Percentiles rank a stretch among this genome's conserved stretches.
These are phyloP conservation scores for Pseudonitzschia delicatissima DNA, from an alignment of 108 stramenopile species.

Conservation along the genomic window DNA sequence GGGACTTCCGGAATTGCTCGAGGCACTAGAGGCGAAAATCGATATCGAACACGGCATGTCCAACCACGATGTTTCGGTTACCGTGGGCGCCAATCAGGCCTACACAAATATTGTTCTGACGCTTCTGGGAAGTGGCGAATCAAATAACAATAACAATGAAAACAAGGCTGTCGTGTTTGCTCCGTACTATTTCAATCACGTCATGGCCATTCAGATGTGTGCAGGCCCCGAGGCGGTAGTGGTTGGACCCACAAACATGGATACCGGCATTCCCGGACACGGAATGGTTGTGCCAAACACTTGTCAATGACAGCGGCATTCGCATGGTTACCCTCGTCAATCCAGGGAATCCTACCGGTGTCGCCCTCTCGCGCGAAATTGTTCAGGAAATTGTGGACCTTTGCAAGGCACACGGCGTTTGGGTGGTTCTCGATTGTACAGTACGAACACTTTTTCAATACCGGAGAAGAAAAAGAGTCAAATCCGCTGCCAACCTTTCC, in stretches of 20 bases:
- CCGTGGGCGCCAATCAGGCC: conserved; percentile 94
- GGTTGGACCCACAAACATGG: conserved; percentile 51
- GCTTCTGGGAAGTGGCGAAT: conserved; percentile 28
- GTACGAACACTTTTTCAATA: conserved; percentile 86
- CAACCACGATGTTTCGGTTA: conserved; percentile 82
- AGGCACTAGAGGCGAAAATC: conserved; percentile 51
- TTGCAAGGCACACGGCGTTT: conserved; percentile 60
- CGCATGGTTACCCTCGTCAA: conserved; percentile 87
- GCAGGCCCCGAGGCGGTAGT: conserved; percentile 49
- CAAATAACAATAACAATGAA: neutral
- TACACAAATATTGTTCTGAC: conserved; percentile 86
- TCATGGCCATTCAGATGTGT: conserved; percentile 81
- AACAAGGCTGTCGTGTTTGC: conserved; percentile 72
- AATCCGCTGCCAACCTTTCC: conserved; percentile 45
- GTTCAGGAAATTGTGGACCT: conserved; percentile 67
- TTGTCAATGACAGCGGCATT: conserved; percentile 32
- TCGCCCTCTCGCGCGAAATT: conserved; percentile 47
- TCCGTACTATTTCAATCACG: conserved; percentile 95
- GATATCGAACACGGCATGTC: conserved; percentile 57
- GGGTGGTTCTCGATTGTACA: conserved; percentile 91
- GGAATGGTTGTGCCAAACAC: conserved; percentile 10
- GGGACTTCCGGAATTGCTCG: conserved; percentile 61
- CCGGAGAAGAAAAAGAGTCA: neutral
- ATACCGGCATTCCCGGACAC: conserved; percentile 43
- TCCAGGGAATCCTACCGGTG: conserved; percentile 93